Percentiles rank a stretch among this genome's conserved stretches.
Evolutionary conservation across 176 grass and related monocot genomes (phyloP).

Genomic region (Chloris gayana): DNA sequence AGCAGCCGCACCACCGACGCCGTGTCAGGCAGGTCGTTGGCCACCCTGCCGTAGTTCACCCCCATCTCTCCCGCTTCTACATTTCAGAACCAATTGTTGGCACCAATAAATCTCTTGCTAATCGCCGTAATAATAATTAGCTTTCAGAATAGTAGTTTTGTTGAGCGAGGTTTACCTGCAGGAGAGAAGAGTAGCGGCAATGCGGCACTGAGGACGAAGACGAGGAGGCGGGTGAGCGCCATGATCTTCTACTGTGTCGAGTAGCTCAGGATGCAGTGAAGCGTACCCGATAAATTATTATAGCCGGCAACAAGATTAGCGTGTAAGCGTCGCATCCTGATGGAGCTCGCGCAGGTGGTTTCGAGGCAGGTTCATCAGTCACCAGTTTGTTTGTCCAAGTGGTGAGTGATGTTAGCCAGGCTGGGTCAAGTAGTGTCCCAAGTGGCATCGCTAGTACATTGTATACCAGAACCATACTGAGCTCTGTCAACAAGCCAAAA

Average conservation of each 20-base stretch:
- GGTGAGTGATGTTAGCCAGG: too few species aligned
- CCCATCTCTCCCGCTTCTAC: constrained; percentile 20
- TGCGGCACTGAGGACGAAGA: background rate
- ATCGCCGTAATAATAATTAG: too few species aligned
- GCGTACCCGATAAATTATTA: background rate
- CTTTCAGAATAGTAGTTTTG: background rate
- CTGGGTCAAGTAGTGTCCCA: too few species aligned
- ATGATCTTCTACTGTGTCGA: background rate
- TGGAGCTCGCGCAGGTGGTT: background rate
- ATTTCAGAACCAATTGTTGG: background rate
- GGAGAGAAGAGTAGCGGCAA: background rate
- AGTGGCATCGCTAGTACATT: background rate
- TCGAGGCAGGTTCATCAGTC: background rate
- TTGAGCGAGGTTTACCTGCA: background rate
- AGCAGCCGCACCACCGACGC: constrained; percentile 54
- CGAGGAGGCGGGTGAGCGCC: background rate
- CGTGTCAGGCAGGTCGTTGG: constrained; percentile 35
- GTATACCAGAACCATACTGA: background rate
- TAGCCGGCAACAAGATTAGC: background rate
- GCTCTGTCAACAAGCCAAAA: background rate
- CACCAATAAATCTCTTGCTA: too few species aligned
- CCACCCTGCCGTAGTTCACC: background rate
- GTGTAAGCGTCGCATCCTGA: background rate
- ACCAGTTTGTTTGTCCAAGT: background rate
- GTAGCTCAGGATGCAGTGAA: too few species aligned